Conservation (phyloP, 2,329 filamentous ascomycete species). For the Domatiomyces globalis region DNA sequence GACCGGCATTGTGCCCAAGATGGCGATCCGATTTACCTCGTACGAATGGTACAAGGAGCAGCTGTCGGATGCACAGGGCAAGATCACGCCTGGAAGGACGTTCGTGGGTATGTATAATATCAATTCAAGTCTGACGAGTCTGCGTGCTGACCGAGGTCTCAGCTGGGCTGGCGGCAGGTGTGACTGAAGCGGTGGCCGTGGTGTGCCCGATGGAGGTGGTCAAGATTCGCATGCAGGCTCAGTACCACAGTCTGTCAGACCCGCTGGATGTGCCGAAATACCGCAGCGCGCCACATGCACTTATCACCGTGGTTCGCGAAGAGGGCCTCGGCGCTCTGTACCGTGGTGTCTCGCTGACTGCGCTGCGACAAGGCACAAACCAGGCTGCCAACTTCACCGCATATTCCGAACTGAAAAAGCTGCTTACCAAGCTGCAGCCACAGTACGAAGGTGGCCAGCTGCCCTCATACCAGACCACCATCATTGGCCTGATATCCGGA, state of each 20-base stretch:
- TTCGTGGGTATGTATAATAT: slow-evolving; percentile 46
- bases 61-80: slow-evolving; percentile 55
- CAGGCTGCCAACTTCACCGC: slow-evolving; percentile 98
- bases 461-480: slow-evolving; percentile 75
- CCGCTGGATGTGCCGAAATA: slow-evolving; percentile 94
- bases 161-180: slow-evolving; percentile 81
- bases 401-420: slow-evolving; percentile 82
- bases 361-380: slow-evolving; percentile 86
- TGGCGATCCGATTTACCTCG: slow-evolving; percentile 97
- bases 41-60: slow-evolving; percentile 91
- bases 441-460: slow-evolving; percentile 51
- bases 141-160: slow-evolving; percentile 7
- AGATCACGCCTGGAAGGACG: slow-evolving; percentile 56
- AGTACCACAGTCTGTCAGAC: slow-evolving; percentile 96
- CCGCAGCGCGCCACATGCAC: slow-evolving; percentile 71
- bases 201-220: slow-evolving; percentile 99
- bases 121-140: background rate
- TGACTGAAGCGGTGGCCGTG: slow-evolving; percentile 91
- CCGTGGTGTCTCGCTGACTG: slow-evolving; percentile 84
- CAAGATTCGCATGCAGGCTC: slow-evolving; percentile 95
- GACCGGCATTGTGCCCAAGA: slow-evolving; percentile 94
- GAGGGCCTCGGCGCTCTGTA: slow-evolving; percentile 81
- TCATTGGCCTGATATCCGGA: slow-evolving; percentile 80
- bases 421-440: slow-evolving; percentile 58
- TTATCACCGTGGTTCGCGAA: slow-evolving; percentile 81